Evolutionary conservation across 345 rosid species (phyloP), one percentile per base, ranked within the genome.

Genomic region (Gossypium thurberi): DNA sequence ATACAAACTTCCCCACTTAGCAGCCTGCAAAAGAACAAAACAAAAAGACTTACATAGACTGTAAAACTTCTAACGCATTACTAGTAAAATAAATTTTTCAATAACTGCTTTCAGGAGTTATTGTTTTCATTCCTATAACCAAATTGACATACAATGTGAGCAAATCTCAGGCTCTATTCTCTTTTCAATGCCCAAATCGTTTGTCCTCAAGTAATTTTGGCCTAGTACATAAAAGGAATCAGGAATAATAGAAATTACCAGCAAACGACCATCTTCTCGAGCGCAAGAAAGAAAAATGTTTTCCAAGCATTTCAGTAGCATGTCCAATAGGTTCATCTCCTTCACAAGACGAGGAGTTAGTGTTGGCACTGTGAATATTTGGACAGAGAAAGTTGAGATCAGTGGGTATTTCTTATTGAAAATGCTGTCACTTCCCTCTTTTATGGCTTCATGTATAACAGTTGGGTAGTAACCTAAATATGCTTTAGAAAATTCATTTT

Each of bases 291-390:
- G 23, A 72, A 92, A 92, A 77, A 95, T 82, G 55, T 85, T 88
- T 78, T 46, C 81, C 79, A 95, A 80, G 83, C 98, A 95, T 76
- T 90, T 90, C 77, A 92, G 82, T 66, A 95, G 87, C 82, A 87
- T 82, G 56, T 71, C 82, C 51, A 95, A 79, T 46, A 92, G 79
- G 78, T 92, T 84, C 91, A 81, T 84, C 87, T 90, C 98, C 84
- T 84, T 89, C 74, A 95, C 99, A 82, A 95, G 90, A 67, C 91
- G 85, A 28, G 96, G 96, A 75, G 92, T 89, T 61, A 95, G 75
- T 67, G 97, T 90, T 66, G 98, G 97, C 76, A 95, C 99, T 1
- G 99, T 92, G 79, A 95, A 85, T 74, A 95, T 92, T 84, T 95
- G 99, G 72, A 95, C 99, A 60, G 98, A 95, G 79, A 95, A 95